Evolutionary conservation across 2,329 filamentous ascomycete species (phyloP), one percentile per base, ranked within the genome.

Genomic region (Diaporthe sp.): DNA sequence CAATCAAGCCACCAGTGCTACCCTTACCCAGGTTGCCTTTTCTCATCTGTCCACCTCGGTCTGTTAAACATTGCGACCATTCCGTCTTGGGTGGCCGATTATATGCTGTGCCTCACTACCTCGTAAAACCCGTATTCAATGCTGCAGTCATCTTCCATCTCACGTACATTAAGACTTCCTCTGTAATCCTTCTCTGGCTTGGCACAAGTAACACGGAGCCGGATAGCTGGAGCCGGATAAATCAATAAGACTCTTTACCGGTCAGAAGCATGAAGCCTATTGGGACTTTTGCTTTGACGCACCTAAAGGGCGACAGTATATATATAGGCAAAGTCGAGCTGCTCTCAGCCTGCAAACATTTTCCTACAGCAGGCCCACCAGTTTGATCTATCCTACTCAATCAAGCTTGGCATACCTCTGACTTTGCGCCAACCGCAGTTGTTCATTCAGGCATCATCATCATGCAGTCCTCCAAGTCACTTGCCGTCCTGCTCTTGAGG

Each of bases 131-230:
- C 61, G 61, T 65, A 49, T 65, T 65, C 61, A 49, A 34, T 34
- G 44, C 61, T 67, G 44, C 62, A 67, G 44, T 67, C 62, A 67
- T 51, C 44, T n/a, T 51, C 28, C 44, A 67, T 34, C 62, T 37
- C 12, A 51, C 42, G 25, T 65, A 49, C 42, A 49, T 65, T 37
- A 46, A 65, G 1, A 49, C 28, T 51, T 67, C 44, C 44, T 51
- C 22, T n/a, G n/a, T 6, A 12, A 67, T 49, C 44, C 62, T 67
- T 49, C 12, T 7, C 3, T 37, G 44, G 42, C 62, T 67, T 67
- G 62, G 62, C 62, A 51, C 5, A 8, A 31, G 2, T n/a, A 7
- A 49, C 22, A 51, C 44, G 44, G 15, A 67, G 19, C 13, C 28
- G 13, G 19, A 4, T 25, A 17, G 31, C 44, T 37, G 44, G 44